A percentile compares a stretch with the other conserved stretches of the same genome.
These are phyloP conservation scores for Pichia phayaonensis DNA, from an alignment of 805 yeast genomes.

Conservation along the genomic window DNA sequence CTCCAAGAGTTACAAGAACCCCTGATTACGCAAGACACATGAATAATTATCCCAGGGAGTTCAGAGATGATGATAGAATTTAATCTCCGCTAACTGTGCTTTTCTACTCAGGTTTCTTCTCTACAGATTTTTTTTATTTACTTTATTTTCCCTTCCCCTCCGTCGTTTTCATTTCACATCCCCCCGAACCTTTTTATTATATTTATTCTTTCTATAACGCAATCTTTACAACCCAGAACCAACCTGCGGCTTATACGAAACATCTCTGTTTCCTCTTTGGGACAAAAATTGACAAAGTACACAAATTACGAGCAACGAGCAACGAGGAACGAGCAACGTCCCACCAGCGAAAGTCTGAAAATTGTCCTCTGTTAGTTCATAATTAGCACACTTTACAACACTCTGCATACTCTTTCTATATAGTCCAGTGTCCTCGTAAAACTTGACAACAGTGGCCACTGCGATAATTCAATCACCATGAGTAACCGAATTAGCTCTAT, in stretches of 20 bases:
- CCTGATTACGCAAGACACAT: slow-evolving; percentile 27
- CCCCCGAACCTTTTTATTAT: not conserved
- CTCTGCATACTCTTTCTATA: not conserved
- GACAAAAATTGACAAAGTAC: not conserved
- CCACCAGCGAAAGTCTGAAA: not conserved
- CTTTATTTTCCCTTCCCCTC: not conserved
- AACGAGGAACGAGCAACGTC: not conserved
- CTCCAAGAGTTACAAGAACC: slow-evolving; percentile 39
- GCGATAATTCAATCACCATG: not conserved
- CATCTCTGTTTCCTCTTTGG: not conserved
- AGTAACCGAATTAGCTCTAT: not conserved
- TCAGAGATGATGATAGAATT: not conserved
- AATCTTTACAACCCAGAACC: not conserved
- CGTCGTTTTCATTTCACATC: not conserved
- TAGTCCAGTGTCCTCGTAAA: not conserved
- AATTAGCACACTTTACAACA: not conserved
- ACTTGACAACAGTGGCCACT: not conserved
- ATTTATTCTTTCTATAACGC: not conserved
- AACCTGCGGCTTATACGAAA: not conserved
- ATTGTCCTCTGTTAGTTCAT: not conserved
- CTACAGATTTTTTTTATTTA: not conserved
- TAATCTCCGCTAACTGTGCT: not conserved
- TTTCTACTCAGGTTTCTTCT: not conserved
- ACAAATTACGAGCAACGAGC: not conserved
- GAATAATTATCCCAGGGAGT: slow-evolving; percentile 9